These are phyloP conservation scores for Aureococcus anophagefferens DNA, from an alignment of 108 stramenopile genomes.

Conservation along the genomic window DNA sequence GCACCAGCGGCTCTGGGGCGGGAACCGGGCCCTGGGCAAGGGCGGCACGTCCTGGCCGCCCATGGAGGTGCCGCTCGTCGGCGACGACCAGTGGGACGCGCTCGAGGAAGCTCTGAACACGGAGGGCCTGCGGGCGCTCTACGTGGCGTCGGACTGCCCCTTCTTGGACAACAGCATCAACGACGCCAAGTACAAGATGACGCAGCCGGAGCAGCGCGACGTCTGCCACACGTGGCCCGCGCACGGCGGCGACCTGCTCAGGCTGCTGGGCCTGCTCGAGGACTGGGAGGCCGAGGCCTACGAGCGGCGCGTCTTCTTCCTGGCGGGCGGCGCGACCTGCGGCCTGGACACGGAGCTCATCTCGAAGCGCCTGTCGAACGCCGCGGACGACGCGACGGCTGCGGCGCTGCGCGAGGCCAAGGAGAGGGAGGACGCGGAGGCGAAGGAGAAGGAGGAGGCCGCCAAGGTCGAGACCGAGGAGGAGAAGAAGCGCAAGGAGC, in stretches of 20 bases:
- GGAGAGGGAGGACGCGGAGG: constrained; percentile 1
- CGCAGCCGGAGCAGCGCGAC: constrained; percentile 3
- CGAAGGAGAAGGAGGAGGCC: background rate
- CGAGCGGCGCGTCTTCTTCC: constrained; percentile 1
- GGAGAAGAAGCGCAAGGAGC: background rate
- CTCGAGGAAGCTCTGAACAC: constrained; percentile 2
- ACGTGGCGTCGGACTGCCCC: constrained; percentile 4
- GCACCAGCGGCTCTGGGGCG: too few relatives aligned
- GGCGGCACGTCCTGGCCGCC: background rate
- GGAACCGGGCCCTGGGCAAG: background rate
- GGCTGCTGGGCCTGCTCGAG: constrained; percentile 3
- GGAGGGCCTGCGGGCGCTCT: background rate
- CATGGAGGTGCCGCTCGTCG: constrained; percentile 3
- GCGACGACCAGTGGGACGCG: constrained; percentile 10
- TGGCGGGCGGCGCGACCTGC: background rate
- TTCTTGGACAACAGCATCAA: constrained; percentile 1
- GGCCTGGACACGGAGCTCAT: constrained; percentile 2
- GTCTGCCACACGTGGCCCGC: constrained; percentile 3
- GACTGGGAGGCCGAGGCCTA: constrained; percentile 5
- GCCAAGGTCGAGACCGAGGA: background rate
- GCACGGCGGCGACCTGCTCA: constrained; percentile 12
- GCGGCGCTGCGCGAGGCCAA: constrained; percentile 2
- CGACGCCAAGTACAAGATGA: constrained; percentile 13
- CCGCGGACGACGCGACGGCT: constrained; percentile 1
- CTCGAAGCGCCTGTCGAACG: background rate